Evolutionary conservation across 257 asterid species (phyloP), one percentile per base, ranked within the genome.

Genomic region (Euphrasia confusa): DNA sequence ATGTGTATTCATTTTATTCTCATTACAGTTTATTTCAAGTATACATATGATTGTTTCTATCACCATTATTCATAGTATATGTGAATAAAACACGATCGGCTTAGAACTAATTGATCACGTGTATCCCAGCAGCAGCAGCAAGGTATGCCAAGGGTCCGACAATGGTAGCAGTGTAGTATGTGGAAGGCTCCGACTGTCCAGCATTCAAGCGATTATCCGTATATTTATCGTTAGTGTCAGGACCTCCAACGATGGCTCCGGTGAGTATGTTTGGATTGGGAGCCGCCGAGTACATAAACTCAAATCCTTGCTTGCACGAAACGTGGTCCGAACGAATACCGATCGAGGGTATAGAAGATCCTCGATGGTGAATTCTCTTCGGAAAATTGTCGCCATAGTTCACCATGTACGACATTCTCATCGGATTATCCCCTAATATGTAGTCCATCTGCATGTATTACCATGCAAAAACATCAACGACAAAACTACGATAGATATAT

Each of bases 221-320:
- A 81, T 76, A 91, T 68, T 70, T 68, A 69, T 91, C 96, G n/a
- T 83, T 84, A 73, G 78, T 87, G 48, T 88, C 78, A 0, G 98
- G 98, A 1, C 96, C 98, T 35, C 98, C 98, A 10, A 88, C 90
- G 1, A 91, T 13, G 1, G 95, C 96, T 4, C 98, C 98, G 0
- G 73, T 61, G 4, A 82, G 59, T 6, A 54, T 71, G 57, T 88
- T 91, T 0, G 88, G 96, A 68, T 91, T 91, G 0, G 92, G 77
- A 10, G 74, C 80, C 9, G 85, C 14, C 0, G 90, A 58, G 68
- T 50, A 2, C 24, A 50, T n/a, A 50, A 80, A 79, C 52, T 44
- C 79, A 60, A 68, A 91, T 3, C 83, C 84, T 24, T 84, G 81
- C 10, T 88, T 83, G 14, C 98, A 91, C 3, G 78, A 82, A n/a